phyloP scores from a whole-genome alignment of 1,139 yeast genomes.

The Zygosaccharomyces sapae region DNA sequence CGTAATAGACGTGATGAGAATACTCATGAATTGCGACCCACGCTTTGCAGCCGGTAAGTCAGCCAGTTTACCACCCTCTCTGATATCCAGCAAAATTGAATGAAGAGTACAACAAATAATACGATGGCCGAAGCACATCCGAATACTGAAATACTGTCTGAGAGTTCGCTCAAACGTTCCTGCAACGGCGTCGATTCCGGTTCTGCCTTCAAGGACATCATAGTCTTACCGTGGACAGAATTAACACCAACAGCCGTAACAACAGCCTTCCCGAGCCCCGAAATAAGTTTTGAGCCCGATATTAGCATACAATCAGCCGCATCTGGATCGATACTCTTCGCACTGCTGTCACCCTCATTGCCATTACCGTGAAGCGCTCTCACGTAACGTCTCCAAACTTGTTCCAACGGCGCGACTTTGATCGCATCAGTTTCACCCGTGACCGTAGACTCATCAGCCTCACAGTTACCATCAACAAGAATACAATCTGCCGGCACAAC shows the following conservation, averaged over 20 bases:
- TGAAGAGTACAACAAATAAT: conserved; percentile 71
- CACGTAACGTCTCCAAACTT: conserved; percentile 41
- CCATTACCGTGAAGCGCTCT: conserved; percentile 17
- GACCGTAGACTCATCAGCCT: conserved; percentile 86
- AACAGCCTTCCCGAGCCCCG: conserved; percentile 82
- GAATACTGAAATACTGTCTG: conserved; percentile 89
- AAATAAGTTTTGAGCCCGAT: conserved; percentile 83
- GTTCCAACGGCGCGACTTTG: conserved; percentile 54
- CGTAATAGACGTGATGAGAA: conserved; percentile 86
- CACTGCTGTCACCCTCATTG: conserved; percentile 31
- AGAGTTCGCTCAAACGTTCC: conserved; percentile 71
- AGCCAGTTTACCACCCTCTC: conserved; percentile 45
- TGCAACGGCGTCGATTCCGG: conserved; percentile 88
- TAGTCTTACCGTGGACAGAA: conserved; percentile 88
- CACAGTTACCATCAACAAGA: conserved; percentile 67
- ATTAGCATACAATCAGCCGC: conserved; percentile 50
- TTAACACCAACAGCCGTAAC: conserved; percentile 88
- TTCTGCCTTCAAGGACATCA: conserved; percentile 71
- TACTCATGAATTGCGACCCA: conserved; percentile 79
- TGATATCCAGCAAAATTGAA: conserved; percentile 67
- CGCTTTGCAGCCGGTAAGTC: conserved; percentile 59
- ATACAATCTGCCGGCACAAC: conserved; percentile 86
- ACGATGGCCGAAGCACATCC: conserved; percentile 83
- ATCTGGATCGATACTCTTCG: conserved; percentile 5
- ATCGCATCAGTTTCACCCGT: conserved; percentile 93